Evolutionary conservation across 768 basidiomycete species (phyloP), one percentile per base, ranked within the genome.

Genomic region (Pholiota conissans): DNA sequence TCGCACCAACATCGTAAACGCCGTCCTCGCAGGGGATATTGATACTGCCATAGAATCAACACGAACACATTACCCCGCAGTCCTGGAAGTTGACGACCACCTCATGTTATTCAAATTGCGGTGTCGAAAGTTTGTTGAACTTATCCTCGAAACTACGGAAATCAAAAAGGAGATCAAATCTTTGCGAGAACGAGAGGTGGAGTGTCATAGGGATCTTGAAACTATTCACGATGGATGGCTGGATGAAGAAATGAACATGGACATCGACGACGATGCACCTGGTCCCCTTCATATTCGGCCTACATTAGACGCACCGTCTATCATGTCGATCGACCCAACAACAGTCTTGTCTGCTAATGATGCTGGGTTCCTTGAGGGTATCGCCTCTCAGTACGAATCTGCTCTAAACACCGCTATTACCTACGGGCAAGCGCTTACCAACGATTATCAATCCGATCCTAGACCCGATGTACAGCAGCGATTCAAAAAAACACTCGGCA

Each of bases 71-170:
- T 86, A 87, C 67, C 86, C 90, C 0, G 65, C 72, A 3, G 90
- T 88, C 5, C 74, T 95, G 22, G 81, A 81, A 57, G 81, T 81
- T 26, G 87, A 91, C 53, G 79, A 82, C 35, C 86, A 87, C 8
- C 74, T 91, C 14, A 80, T 94, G 73, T 71, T 82, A n/a, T 90
- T 94, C 77, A 91, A 90, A 69, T 72, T 95, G 63, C 83, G 87
- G 24, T 92, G 91, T 72, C 81, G 91, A 64, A 91, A 89, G 71
- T 93, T 95, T 65, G 85, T 95, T 45, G 93, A 95, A 70, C 80
- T 93, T 27, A 82, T 91, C 13, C 66, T 93, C 62, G 83, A 86
- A 61, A 85, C 90, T 9, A 80, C 84, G 5, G 89, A 87, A 59
- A 73, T 89, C 59, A 83, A 85, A 75, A 87, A 88, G 73, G 79